Conservation (phyloP, 768 basidiomycete species). For the Tubosaeta sp. region DNA sequence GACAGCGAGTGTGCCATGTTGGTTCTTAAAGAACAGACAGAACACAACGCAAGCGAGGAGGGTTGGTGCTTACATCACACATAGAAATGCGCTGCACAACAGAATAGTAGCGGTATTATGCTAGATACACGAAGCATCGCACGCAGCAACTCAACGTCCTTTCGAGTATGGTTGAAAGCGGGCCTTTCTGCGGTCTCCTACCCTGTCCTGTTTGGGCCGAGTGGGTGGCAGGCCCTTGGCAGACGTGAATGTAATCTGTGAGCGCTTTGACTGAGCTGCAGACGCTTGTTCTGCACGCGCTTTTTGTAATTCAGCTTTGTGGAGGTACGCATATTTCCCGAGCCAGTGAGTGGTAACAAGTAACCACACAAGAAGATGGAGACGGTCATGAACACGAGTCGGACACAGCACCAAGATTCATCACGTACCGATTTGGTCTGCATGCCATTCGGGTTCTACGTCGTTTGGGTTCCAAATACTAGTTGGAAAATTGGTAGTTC, state of each 20-base stretch:
- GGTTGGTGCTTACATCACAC: slow-evolving; percentile 18
- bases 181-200: slow-evolving; percentile 15
- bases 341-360: not conserved
- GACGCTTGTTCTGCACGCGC: slow-evolving; percentile 57
- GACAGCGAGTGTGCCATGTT: slow-evolving; percentile 78
- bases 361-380: slow-evolving; percentile 7
- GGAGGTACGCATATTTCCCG: slow-evolving; percentile 3
- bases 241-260: slow-evolving; percentile 58
- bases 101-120: slow-evolving; percentile 3
- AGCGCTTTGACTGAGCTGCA: slow-evolving; percentile 51
- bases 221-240: slow-evolving; percentile 16
- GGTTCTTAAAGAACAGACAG: not conserved
- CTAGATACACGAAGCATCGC: slow-evolving; percentile 11
- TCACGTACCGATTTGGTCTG: slow-evolving; percentile 71
- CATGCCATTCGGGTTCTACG: slow-evolving; percentile 66
- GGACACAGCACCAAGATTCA: not conserved
- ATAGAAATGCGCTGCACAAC: not conserved
- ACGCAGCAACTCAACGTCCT: slow-evolving; percentile 14
- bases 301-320: slow-evolving; percentile 61
- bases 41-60: not conserved
- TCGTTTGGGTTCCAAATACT: slow-evolving; percentile 71
- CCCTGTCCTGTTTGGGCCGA: slow-evolving; percentile 16
- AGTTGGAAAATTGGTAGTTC: slow-evolving; percentile 74
- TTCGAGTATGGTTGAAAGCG: slow-evolving; percentile 29
- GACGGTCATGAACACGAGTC: slow-evolving; percentile 28